These are phyloP conservation scores for Caryopteris hybrid DNA, from an alignment of 305 asterid species.

Conservation along the genomic window DNA sequence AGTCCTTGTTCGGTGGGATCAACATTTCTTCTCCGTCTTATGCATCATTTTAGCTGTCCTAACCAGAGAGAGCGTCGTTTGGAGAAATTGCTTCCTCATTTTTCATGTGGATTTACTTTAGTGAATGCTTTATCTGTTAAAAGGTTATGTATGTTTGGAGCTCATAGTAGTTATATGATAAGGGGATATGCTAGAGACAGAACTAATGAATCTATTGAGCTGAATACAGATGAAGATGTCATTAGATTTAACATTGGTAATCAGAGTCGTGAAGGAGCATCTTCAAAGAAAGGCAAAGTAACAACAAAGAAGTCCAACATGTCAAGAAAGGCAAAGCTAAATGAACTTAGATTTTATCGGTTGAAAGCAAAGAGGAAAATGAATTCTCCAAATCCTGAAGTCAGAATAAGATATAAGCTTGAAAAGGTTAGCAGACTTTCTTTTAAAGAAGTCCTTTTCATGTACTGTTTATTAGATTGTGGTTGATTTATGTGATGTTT, in stretches of 20 bases:
- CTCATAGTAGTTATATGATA: constrained; percentile 19
- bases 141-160: constrained; percentile 18
- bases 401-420: constrained; percentile 83
- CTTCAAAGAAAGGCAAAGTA: constrained; percentile 30
- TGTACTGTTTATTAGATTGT: neutral
- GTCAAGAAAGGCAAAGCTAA: constrained; percentile 71
- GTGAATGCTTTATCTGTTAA: constrained; percentile 18
- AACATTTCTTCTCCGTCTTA: neutral
- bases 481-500: neutral
- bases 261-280: constrained; percentile 21
- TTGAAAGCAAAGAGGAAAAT: constrained; percentile 92
- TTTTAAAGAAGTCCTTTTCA: neutral
- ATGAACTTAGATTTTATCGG: constrained; percentile 79
- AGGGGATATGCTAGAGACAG: constrained; percentile 35
- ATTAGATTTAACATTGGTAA: constrained; percentile 63
- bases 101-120: constrained; percentile 17
- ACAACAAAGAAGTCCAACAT: constrained; percentile 27
- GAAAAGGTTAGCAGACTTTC: constrained; percentile 59
- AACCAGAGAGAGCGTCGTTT: constrained; percentile 15
- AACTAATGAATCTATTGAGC: constrained; percentile 49
- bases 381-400: constrained; percentile 95
- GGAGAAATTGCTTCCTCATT: constrained; percentile 21
- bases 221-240: constrained; percentile 51
- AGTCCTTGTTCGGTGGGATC: constrained; percentile 7
- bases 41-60: constrained; percentile 9